Evolutionary conservation across 805 yeast species (phyloP).

Genomic region (Spathaspora arborariae): DNA sequence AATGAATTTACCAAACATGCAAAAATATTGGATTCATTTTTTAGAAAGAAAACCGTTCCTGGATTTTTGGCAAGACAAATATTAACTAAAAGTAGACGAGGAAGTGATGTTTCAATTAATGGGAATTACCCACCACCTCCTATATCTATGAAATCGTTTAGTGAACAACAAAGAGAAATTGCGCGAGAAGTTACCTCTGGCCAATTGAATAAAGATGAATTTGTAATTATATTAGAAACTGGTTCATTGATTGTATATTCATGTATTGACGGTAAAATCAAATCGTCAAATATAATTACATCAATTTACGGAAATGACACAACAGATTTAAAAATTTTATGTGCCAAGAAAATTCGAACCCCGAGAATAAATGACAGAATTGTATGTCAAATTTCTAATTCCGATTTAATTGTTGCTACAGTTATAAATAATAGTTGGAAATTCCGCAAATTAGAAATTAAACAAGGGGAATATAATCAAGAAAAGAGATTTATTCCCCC

Average conservation of each 20-base stretch:
- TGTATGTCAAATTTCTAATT: slow-evolving; percentile 46
- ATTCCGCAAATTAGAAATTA: slow-evolving; percentile 46
- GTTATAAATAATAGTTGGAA: slow-evolving; percentile 67
- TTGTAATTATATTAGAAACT: slow-evolving; percentile 47
- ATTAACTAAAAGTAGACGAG: slow-evolving; percentile 27
- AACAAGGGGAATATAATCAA: slow-evolving; percentile 44
- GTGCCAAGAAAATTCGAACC: slow-evolving; percentile 56
- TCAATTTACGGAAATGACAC: slow-evolving; percentile 15
- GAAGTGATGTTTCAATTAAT: slow-evolving; percentile 27
- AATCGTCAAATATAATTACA: slow-evolving; percentile 22
- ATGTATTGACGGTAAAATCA: slow-evolving; percentile 45
- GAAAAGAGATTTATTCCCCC: slow-evolving; percentile 4
- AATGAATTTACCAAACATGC: slow-evolving; percentile 15
- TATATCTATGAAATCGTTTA: slow-evolving; percentile 8
- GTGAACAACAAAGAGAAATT: slow-evolving; percentile 6
- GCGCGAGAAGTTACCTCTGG: slow-evolving; percentile 2
- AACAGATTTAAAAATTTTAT: slow-evolving; percentile 25
- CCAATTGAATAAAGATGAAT: slow-evolving; percentile 37
- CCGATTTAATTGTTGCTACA: slow-evolving; percentile 54
- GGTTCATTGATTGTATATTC: slow-evolving; percentile 50
- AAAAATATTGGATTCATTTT: slow-evolving; percentile 54
- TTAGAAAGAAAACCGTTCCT: slow-evolving; percentile 52
- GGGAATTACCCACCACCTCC: slow-evolving; percentile 35
- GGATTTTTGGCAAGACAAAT: slow-evolving; percentile 38
- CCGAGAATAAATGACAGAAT: slow-evolving; percentile 75